Base-by-base conservation (phyloP, 177 flowering plant species). In the Vitis hybrid region DNA sequence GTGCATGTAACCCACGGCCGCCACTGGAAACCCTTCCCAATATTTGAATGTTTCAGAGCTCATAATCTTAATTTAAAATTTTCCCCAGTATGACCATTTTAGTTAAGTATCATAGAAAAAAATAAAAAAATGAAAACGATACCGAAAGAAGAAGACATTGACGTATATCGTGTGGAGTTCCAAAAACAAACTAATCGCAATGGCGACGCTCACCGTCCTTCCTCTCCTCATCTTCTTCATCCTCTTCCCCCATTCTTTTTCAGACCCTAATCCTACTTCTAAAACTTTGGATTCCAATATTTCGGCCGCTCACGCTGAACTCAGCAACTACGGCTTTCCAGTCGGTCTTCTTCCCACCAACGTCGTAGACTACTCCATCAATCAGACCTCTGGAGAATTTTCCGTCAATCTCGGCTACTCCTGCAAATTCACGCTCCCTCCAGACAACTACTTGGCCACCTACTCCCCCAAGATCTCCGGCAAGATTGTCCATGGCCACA, bases 401-500 rank as follows among this genome's bases (percentile, higher is more conserved):
- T 27, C 69, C 19, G 86, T 93, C 24, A 62, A 72, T 21, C 81
- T 95, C 30, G 86, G 78, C 0, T 83, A 72, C 35, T 10, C 69
- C 3, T 95, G 99, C 77, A 80, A 77, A 69, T 8, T 95, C 60
- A 83, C 85, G 4, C 89, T 95, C 14, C 98, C 98, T 57, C 99
- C 99, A 0, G 98, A 95, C 73, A 93, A 93, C 75, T 93, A 91
- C 77, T 66, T 88, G 60, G 96, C 98, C 7, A 79, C 88, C 3
- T 95, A 87, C 69, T 82, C 88, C 10, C 81, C 79, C 74, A 78
- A 21, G 24, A 71, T 95, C 30, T 83, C 81, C 1, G 98, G 99
- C 3, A 90, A 83, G 76, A 86, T 95, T 30, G 83, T 76, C 3
- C 79, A 85, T 59, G 88, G 86, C 30, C 75, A 74, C 57, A 95